These are phyloP conservation scores for Aspergillaceae sp. DNA, from an alignment of 2,329 filamentous ascomycete genomes.

Conservation along the genomic window DNA sequence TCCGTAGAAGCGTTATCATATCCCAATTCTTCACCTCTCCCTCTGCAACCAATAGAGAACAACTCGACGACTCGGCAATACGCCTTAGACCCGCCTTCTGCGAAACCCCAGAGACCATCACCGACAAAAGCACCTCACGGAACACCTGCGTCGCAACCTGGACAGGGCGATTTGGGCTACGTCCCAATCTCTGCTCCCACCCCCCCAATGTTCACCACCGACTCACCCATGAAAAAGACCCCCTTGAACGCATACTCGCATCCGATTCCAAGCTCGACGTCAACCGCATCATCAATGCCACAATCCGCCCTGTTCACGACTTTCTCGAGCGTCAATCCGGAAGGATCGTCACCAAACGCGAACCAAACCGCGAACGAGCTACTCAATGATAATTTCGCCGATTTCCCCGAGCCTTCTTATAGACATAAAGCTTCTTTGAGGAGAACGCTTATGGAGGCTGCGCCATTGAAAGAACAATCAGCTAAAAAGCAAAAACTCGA, in stretches of 20 bases:
- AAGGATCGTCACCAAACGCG: conserved; percentile 40
- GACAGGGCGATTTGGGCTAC: conserved; percentile 52
- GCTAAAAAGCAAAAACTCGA: conserved; percentile 61
- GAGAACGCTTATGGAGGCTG: conserved; percentile 62
- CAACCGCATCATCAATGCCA: conserved; percentile 25
- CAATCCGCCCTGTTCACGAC: conserved; percentile 43
- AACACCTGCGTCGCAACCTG: conserved; percentile 47
- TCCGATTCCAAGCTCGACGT: not conserved
- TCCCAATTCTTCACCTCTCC: conserved; percentile 40
- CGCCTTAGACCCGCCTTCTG: conserved; percentile 54
- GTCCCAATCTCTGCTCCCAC: conserved; percentile 51
- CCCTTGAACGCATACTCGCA: conserved; percentile 24
- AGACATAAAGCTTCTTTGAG: conserved; percentile 40
- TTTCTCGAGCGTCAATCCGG: conserved; percentile 38
- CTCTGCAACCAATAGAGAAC: conserved; percentile 36
- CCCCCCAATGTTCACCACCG: conserved; percentile 37
- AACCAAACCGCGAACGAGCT: conserved; percentile 31
- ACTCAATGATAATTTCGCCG: conserved; percentile 38
- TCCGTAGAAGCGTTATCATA: conserved; percentile 48
- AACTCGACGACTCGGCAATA: conserved; percentile 50
- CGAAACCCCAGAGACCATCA: conserved; percentile 48
- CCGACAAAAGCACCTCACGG: conserved; percentile 57
- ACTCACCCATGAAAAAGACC: conserved; percentile 41
- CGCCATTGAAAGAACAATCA: conserved; percentile 61
- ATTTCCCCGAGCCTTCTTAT: conserved; percentile 40